Percentiles rank a stretch among this genome's conserved stretches.
These are phyloP conservation scores for Xylaria sp. DNA, from an alignment of 2,329 filamentous ascomycete genomes.

Conservation along the genomic window DNA sequence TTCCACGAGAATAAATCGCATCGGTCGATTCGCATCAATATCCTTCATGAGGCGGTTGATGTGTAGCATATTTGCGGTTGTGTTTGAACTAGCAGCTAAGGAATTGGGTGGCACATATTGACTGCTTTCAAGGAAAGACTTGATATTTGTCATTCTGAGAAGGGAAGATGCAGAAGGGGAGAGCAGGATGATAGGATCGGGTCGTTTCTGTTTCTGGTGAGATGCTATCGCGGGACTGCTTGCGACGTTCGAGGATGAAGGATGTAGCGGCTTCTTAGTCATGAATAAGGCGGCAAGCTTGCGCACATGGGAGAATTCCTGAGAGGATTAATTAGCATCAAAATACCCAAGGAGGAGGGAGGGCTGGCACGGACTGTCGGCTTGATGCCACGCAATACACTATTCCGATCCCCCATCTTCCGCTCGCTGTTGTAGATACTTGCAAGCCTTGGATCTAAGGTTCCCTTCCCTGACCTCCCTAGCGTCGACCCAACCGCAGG, in stretches of 20 bases:
- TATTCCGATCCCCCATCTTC: constrained; percentile 92
- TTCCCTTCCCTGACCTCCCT: constrained; percentile 69
- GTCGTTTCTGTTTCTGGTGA: constrained; percentile 65
- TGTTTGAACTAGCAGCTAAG: constrained; percentile 66
- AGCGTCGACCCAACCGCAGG: constrained; percentile 57
- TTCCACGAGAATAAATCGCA: constrained; percentile 96
- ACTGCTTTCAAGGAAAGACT: constrained; percentile 89
- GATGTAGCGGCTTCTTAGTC: constrained; percentile 64
- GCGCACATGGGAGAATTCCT: constrained; percentile 95
- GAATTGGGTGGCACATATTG: constrained; percentile 80
- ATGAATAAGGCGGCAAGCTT: constrained; percentile 86
- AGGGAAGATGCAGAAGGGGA: constrained; percentile 95
- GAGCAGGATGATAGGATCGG: constrained; percentile 92
- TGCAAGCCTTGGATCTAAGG: constrained; percentile 80
- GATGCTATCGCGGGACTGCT: constrained; percentile 61
- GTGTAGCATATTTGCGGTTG: constrained; percentile 82
- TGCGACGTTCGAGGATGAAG: constrained; percentile 50
- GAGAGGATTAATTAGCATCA: constrained; percentile 11
- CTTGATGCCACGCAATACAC: constrained; percentile 85
- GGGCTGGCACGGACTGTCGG: constrained; percentile 72
- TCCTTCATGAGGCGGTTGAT: constrained; percentile 80
- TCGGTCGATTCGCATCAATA: constrained; percentile 75
- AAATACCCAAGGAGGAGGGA: not conserved
- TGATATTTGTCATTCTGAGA: constrained; percentile 94
- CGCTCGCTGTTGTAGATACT: constrained; percentile 94